phyloP scores from a whole-genome alignment of 2,329 filamentous ascomycete species.

The Ramularia endophylla region DNA sequence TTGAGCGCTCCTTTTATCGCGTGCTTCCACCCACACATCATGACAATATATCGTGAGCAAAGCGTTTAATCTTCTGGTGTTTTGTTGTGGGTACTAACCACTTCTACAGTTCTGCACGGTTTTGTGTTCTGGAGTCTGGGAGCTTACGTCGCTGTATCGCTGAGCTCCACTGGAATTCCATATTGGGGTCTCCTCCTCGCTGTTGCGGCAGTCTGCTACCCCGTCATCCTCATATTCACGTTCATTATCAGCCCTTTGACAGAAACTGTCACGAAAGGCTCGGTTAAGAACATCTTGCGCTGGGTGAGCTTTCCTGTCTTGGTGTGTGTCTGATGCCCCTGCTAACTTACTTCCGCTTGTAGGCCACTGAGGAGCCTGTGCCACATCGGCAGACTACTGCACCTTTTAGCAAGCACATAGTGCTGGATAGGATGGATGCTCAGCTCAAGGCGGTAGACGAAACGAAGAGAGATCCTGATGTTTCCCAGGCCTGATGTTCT shows the following conservation, averaged over 20 bases:
- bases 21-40: slow-evolving; percentile 44
- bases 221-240: slow-evolving; percentile 14
- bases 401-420: slow-evolving; percentile 20
- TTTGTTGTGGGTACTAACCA: slow-evolving; percentile 1
- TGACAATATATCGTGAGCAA: slow-evolving; percentile 40
- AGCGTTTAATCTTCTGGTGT: too few relatives aligned
- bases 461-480: slow-evolving; percentile 3
- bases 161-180: slow-evolving; percentile 26
- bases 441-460: slow-evolving; percentile 6
- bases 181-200: slow-evolving; percentile 34
- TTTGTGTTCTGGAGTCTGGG: slow-evolving; percentile 42
- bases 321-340: too few relatives aligned
- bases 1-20: slow-evolving; percentile 37
- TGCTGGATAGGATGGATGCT: slow-evolving; percentile 14
- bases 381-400: slow-evolving; percentile 20
- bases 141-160: slow-evolving; percentile 32
- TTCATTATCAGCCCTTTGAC: slow-evolving; percentile 17
- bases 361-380: slow-evolving; percentile 20
- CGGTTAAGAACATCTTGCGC: slow-evolving; percentile 21
- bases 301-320: too few relatives aligned
- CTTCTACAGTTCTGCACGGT: slow-evolving; percentile 37
- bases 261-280: slow-evolving; percentile 19
- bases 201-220: slow-evolving; percentile 34
- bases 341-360: too few relatives aligned
- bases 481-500: too few relatives aligned